Evolutionary conservation across 768 basidiomycete species (phyloP).

Genomic region (Kwoniella heveanensis): DNA sequence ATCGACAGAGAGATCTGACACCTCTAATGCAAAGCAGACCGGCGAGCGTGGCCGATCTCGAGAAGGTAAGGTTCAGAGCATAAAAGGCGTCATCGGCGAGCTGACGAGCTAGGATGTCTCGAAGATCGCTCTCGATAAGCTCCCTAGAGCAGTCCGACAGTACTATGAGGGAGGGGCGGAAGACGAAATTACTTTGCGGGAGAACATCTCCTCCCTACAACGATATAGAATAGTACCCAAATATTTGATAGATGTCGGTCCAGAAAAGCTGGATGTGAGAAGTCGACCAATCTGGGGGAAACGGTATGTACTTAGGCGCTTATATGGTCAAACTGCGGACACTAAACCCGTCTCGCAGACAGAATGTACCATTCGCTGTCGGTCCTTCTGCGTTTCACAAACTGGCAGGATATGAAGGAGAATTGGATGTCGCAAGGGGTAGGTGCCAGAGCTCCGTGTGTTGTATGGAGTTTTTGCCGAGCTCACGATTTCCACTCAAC

Average conservation of each 20-base stretch:
- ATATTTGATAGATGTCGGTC: conserved; percentile 12
- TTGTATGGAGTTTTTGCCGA: not conserved
- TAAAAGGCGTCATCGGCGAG: not conserved
- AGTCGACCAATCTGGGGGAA: conserved; percentile 17
- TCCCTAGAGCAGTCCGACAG: conserved; percentile 5
- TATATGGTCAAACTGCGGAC: no score
- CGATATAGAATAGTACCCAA: conserved; percentile 11
- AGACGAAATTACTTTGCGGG: conserved; percentile 12
- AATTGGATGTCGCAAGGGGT: conserved; percentile 13
- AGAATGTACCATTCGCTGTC: conserved; percentile 12
- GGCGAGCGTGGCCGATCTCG: conserved; percentile 8
- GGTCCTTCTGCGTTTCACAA: conserved; percentile 13
- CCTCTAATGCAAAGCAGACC: not conserved
- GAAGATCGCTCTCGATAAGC: conserved; percentile 12
- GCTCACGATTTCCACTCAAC: no score
- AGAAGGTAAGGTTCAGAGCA: conserved; percentile 4
- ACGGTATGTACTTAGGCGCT: not conserved
- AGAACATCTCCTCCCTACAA: conserved; percentile 12
- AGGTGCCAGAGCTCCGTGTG: not conserved
- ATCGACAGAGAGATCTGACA: no score
- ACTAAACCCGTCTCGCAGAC: not conserved
- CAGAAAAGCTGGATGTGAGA: conserved; percentile 11
- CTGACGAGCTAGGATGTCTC: not conserved
- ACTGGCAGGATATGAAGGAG: conserved; percentile 14
- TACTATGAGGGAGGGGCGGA: conserved; percentile 17